Conservation (phyloP, 345 rosid genomes). For the Erucastrum elatum region DNA sequence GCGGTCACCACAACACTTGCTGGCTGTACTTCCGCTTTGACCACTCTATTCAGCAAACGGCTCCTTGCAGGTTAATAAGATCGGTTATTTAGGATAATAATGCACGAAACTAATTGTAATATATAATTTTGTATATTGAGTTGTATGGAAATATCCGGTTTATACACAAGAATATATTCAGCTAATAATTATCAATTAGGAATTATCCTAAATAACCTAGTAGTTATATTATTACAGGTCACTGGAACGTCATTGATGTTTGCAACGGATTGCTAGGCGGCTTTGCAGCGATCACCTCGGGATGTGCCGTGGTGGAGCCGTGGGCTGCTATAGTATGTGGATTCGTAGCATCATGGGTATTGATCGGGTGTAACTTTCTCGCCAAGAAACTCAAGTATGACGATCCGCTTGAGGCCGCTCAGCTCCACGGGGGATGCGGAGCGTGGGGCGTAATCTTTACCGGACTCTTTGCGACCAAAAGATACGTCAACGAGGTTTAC, state of each 20-base stretch:
- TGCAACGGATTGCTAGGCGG: neutral
- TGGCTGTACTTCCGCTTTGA: neutral
- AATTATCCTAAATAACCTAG: too few relatives aligned
- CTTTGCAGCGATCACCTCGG: neutral
- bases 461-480: neutral
- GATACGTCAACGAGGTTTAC: neutral
- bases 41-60: neutral
- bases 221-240: neutral
- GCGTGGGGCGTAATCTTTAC: neutral
- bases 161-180: too few relatives aligned
- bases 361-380: neutral
- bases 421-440: neutral
- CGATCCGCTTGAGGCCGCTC: neutral
- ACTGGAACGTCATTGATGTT: neutral
- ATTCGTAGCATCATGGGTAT: neutral
- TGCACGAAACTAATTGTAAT: too few relatives aligned
- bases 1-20: neutral
- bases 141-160: too few relatives aligned
- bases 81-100: too few relatives aligned
- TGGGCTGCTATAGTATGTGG: slow-evolving; percentile 1
- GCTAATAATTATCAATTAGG: too few relatives aligned
- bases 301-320: neutral
- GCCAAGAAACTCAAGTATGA: neutral
- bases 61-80: neutral
- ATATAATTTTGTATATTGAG: too few relatives aligned